Evolutionary conservation across 1,284 basidiomycete species (phyloP).

Genomic region (Volvariella volvacea): DNA sequence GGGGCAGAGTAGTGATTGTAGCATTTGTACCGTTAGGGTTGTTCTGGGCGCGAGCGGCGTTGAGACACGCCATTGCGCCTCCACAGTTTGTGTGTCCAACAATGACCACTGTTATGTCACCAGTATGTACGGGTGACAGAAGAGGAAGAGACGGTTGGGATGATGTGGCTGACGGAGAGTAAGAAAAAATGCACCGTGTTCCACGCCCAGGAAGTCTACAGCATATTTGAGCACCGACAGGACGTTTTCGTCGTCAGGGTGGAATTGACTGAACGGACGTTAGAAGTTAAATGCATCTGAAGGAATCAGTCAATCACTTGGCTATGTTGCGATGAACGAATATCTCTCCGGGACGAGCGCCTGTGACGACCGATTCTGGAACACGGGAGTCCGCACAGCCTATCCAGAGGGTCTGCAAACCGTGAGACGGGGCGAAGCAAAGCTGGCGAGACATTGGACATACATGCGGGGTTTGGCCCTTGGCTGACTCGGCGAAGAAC

Average conservation of each 20-base stretch:
- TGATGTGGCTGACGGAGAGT: slow-evolving; percentile 12
- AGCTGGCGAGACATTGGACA: slow-evolving; percentile 10
- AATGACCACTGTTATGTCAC: slow-evolving; percentile 52
- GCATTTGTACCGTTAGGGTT: slow-evolving; percentile 24
- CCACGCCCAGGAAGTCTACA: slow-evolving; percentile 70
- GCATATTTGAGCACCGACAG: slow-evolving; percentile 80
- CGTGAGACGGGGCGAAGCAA: slow-evolving; percentile 2
- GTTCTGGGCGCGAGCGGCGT: slow-evolving; percentile 26
- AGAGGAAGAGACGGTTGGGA: slow-evolving; percentile 22
- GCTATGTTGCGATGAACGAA: slow-evolving; percentile 41
- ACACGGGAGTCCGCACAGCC: slow-evolving; percentile 37
- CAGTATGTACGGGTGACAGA: slow-evolving; percentile 9
- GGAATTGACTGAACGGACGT: slow-evolving; percentile 59
- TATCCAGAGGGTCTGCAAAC: slow-evolving; percentile 33
- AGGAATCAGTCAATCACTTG: slow-evolving; percentile 19
- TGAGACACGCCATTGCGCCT: slow-evolving; percentile 61
- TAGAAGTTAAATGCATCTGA: slow-evolving; percentile 7
- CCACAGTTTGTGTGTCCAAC: slow-evolving; percentile 82
- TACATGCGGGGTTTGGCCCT: slow-evolving; percentile 72
- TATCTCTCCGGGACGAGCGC: slow-evolving; percentile 36
- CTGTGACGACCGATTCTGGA: slow-evolving; percentile 34
- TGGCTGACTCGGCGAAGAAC: slow-evolving; percentile 54
- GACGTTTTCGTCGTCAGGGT: slow-evolving; percentile 71
- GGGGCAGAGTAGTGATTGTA: slow-evolving; percentile 28
- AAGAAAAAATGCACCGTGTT: slow-evolving; percentile 62